A percentile compares a stretch with the other conserved stretches of the same genome.
These are phyloP conservation scores for Wallacemonas sp. DNA, from an alignment of 208 protist genomes.

Conservation along the genomic window DNA sequence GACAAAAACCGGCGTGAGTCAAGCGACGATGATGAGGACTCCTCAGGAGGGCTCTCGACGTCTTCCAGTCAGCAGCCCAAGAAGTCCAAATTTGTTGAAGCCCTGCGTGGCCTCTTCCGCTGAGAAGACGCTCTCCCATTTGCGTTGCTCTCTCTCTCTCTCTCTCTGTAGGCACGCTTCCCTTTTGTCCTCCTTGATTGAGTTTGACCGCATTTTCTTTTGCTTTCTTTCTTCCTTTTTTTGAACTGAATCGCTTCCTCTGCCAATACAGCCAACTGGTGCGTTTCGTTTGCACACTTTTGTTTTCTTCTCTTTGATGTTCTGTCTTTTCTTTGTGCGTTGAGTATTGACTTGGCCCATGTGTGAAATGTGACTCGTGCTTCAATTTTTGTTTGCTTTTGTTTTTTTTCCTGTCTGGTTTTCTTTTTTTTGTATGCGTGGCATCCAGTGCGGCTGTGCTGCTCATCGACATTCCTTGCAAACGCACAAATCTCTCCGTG, in stretches of 20 bases:
- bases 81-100: conserved; percentile 18
- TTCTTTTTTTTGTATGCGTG: conserved; percentile 2
- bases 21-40: conserved; percentile 16
- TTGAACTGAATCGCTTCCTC: background rate
- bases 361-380: too few relatives aligned
- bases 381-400: background rate
- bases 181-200: too few relatives aligned
- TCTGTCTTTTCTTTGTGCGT: background rate
- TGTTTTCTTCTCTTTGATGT: background rate
- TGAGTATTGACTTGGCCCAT: too few relatives aligned
- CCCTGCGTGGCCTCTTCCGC: conserved; percentile 3
- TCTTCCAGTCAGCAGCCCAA: background rate
- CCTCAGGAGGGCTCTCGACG: conserved; percentile 5
- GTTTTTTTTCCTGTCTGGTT: conserved; percentile 6
- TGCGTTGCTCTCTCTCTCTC: background rate
- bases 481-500: too few relatives aligned
- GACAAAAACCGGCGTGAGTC: background rate
- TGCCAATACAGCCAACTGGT: too few relatives aligned
- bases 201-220: background rate
- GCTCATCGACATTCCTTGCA: too few relatives aligned
- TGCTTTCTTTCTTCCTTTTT: conserved; percentile 2
- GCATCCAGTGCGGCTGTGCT: conserved; percentile 1
- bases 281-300: too few relatives aligned
- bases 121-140: background rate
- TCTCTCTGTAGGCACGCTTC: conserved; percentile 1